A percentile compares a stretch with the other conserved stretches of the same genome.
Conservation (phyloP, 495 filamentous ascomycete genomes). For the Podospora comata region DNA sequence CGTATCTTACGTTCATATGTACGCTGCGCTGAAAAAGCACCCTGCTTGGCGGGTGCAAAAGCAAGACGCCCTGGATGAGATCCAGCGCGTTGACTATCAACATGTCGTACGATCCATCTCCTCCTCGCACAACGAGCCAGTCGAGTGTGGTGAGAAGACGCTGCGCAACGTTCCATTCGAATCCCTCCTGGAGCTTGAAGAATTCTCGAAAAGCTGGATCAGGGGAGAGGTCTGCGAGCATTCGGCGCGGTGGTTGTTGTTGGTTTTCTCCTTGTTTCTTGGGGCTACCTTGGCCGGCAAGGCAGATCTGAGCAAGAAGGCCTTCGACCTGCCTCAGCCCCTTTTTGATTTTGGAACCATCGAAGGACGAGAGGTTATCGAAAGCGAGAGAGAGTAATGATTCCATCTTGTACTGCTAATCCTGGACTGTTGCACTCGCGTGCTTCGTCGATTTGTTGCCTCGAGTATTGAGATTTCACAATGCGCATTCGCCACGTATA, state of each 20-base stretch:
- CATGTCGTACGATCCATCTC: slow-evolving; percentile 79
- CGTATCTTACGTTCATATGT: slow-evolving; percentile 78
- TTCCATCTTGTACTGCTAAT: slow-evolving; percentile 62
- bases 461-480: not conserved
- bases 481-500: not conserved
- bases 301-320: slow-evolving; percentile 91
- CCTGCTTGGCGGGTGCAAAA: slow-evolving; percentile 91
- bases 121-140: slow-evolving; percentile 74
- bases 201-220: slow-evolving; percentile 95
- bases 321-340: slow-evolving; percentile 94
- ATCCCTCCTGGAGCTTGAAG: slow-evolving; percentile 92
- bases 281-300: slow-evolving; percentile 54
- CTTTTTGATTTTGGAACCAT: slow-evolving; percentile 83
- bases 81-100: slow-evolving; percentile 86
- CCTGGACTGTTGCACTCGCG: slow-evolving; percentile 4
- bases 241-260: slow-evolving; percentile 49
- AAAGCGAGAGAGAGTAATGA: slow-evolving; percentile 88
- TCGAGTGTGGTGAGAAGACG: slow-evolving; percentile 85
- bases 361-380: slow-evolving; percentile 93
- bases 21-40: slow-evolving; percentile 82
- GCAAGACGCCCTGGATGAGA: slow-evolving; percentile 82
- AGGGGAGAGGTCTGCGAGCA: slow-evolving; percentile 63
- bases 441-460: slow-evolving; percentile 1
- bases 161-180: slow-evolving; percentile 95
- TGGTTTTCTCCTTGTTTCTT: slow-evolving; percentile 25